Evolutionary conservation across 768 basidiomycete species (phyloP).

Genomic region (Auriscalpium orientale): DNA sequence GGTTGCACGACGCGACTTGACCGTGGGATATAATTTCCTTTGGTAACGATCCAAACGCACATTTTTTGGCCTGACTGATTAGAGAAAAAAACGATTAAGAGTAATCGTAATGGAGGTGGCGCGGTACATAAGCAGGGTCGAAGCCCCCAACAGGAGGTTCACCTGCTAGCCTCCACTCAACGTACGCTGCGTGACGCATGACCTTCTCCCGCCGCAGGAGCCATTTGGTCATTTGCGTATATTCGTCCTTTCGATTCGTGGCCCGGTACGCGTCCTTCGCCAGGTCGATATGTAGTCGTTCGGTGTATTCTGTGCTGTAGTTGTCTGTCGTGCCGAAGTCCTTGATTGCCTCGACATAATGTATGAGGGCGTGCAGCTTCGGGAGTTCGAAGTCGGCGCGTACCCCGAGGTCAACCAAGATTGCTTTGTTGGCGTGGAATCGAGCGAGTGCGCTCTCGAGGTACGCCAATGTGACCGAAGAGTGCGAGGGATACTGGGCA

Average conservation of each 20-base stretch:
- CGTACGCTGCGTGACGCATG: not conserved
- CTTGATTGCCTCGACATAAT: constrained; percentile 27
- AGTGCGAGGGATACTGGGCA: constrained; percentile 28
- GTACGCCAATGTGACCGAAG: constrained; percentile 18
- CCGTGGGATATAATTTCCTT: too few relatives aligned
- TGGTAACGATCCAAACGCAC: too few relatives aligned
- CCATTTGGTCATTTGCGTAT: constrained; percentile 32
- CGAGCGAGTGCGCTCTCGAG: constrained; percentile 20
- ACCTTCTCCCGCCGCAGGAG: constrained; percentile 26
- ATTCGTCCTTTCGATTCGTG: constrained; percentile 30
- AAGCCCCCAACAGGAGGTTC: not conserved
- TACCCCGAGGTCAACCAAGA: constrained; percentile 29
- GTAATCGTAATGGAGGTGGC: too few relatives aligned
- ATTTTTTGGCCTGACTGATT: too few relatives aligned
- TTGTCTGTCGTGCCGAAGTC: constrained; percentile 30
- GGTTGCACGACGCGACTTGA: too few relatives aligned
- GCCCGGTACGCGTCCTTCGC: constrained; percentile 30
- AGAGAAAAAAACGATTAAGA: too few relatives aligned
- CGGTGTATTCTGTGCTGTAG: constrained; percentile 32
- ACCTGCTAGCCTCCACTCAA: constrained; percentile 16
- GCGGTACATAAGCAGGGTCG: not conserved
- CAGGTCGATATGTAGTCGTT: constrained; percentile 34
- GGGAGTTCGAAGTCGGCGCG: constrained; percentile 32
- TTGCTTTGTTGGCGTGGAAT: constrained; percentile 32
- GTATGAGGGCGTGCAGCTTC: constrained; percentile 31